phyloP scores from a whole-genome alignment of 2,329 filamentous ascomycete genomes.

The Fusarium aywerte region DNA sequence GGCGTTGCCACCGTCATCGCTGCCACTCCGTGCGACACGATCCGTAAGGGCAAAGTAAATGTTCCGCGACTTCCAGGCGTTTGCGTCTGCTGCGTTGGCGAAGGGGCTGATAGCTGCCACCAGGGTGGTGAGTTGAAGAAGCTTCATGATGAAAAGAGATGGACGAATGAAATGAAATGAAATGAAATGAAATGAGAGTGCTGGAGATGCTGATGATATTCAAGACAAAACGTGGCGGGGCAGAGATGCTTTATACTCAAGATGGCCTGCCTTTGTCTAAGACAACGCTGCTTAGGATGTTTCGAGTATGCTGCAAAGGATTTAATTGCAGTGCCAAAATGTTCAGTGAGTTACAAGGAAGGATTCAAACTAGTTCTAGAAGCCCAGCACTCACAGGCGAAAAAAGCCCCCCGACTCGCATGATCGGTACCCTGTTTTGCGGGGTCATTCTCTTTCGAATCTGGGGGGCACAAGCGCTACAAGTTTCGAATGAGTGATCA shows the following conservation, averaged over 20 bases:
- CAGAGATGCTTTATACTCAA: neutral
- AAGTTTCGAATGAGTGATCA: constrained; percentile 10
- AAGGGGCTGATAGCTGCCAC: constrained; percentile 14
- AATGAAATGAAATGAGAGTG: neutral
- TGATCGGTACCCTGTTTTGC: neutral
- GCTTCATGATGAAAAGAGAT: constrained; percentile 16
- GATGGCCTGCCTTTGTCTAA: neutral
- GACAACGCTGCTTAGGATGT: neutral
- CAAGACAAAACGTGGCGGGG: neutral
- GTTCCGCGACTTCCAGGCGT: constrained; percentile 63
- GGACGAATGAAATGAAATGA: too few species aligned
- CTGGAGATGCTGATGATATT: neutral
- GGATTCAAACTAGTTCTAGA: constrained; percentile 10
- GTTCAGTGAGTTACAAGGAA: neutral
- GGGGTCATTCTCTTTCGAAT: constrained; percentile 22
- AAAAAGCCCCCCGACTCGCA: constrained; percentile 5
- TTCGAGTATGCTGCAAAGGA: constrained; percentile 1
- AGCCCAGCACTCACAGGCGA: too few species aligned
- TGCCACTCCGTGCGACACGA: constrained; percentile 60
- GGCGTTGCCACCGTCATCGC: constrained; percentile 56
- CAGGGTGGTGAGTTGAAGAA: constrained; percentile 16
- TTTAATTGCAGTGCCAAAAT: constrained; percentile 27
- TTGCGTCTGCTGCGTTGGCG: constrained; percentile 48
- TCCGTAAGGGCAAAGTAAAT: constrained; percentile 70
- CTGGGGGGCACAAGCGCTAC: constrained; percentile 23